Percentiles rank a stretch among this genome's conserved stretches.
phyloP scores from a whole-genome alignment of 176 grass and related monocot genomes.

The Musa itinerans region DNA sequence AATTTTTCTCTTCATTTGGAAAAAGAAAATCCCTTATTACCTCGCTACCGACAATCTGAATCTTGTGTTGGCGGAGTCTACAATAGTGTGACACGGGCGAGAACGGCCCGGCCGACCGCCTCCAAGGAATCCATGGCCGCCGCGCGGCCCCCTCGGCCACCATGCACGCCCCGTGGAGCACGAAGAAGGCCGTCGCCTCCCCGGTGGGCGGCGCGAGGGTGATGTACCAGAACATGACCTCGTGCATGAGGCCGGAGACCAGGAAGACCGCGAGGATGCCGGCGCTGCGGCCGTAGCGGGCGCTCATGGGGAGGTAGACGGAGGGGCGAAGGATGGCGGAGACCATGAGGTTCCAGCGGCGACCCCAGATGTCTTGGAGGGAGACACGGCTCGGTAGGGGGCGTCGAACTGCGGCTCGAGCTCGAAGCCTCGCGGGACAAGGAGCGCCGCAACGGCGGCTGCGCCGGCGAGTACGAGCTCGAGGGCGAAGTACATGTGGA shows the following conservation, averaged over 20 bases:
- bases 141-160: conserved; percentile 38
- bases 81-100: not conserved
- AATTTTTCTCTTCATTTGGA: no score
- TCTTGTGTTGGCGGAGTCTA: no score
- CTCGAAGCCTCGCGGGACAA: conserved; percentile 42
- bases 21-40: no score
- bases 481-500: conserved; percentile 47
- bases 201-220: conserved; percentile 26
- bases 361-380: conserved; percentile 47
- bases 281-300: conserved; percentile 16
- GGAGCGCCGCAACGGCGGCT: conserved; percentile 10
- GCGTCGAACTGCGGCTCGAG: conserved; percentile 56
- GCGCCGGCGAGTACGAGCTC: conserved; percentile 37
- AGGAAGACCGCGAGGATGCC: conserved; percentile 40
- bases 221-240: conserved; percentile 63
- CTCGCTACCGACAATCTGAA: not conserved
- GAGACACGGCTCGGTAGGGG: conserved; percentile 38
- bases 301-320: conserved; percentile 39
- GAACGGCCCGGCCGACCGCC: conserved; percentile 6
- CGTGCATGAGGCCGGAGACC: conserved; percentile 75
- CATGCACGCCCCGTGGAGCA: conserved; percentile 43
- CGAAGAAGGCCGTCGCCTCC: conserved; percentile 43
- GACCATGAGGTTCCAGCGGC: conserved; percentile 62
- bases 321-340: conserved; percentile 45
- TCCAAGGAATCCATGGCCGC: conserved; percentile 23